These are phyloP conservation scores for Ascoidea rubescens DNA, from an alignment of 805 yeast genomes.

Conservation along the genomic window DNA sequence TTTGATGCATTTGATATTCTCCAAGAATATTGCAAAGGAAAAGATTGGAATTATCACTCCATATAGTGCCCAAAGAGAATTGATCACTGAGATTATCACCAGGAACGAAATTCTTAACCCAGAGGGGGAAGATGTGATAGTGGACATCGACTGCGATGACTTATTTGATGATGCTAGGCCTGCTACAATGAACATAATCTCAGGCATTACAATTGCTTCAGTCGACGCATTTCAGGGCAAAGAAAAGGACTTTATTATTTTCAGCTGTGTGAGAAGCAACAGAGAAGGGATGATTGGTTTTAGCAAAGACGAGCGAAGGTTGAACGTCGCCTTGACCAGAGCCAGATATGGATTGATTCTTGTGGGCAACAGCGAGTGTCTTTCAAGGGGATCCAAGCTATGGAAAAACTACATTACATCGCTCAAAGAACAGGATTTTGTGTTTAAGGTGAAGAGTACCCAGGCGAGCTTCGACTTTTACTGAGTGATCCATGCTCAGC, in stretches of 20 bases:
- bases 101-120: constrained; percentile 46
- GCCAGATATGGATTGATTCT: constrained; percentile 49
- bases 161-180: constrained; percentile 29
- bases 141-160: constrained; percentile 52
- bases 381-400: constrained; percentile 28
- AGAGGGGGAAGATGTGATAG: constrained; percentile 26
- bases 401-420: constrained; percentile 38
- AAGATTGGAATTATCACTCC: constrained; percentile 62
- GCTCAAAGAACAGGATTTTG: constrained; percentile 21
- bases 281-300: constrained; percentile 41
- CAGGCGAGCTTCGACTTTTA: no score
- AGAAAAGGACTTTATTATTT: constrained; percentile 68
- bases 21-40: constrained; percentile 32
- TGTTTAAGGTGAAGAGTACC: constrained; percentile 12
- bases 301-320: constrained; percentile 42
- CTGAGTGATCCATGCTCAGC: no score
- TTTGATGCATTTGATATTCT: constrained; percentile 35
- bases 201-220: constrained; percentile 34
- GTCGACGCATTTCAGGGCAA: constrained; percentile 93
- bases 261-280: constrained; percentile 69
- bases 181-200: constrained; percentile 31
- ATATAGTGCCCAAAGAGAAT: constrained; percentile 62
- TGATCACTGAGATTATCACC: constrained; percentile 35
- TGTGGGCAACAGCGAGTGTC: constrained; percentile 43
- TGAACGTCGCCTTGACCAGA: constrained; percentile 64